Conservation (phyloP, 352 stramenopile species). For the Globisporangium megalacanthum region DNA sequence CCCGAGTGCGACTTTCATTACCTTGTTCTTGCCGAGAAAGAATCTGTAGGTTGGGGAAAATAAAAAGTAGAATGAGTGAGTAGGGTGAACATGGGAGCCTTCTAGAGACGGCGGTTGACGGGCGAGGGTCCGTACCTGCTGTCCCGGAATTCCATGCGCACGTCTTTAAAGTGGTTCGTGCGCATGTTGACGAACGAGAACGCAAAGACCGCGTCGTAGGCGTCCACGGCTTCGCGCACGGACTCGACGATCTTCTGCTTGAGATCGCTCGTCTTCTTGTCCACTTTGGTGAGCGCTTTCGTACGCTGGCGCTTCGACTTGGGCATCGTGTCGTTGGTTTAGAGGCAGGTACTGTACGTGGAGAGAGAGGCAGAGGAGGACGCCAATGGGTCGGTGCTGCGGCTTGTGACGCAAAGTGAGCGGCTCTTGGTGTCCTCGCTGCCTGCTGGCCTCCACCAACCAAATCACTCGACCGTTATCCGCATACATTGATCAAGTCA, state of each 20-base stretch:
- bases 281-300: conserved; percentile 93
- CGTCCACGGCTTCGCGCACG: conserved; percentile 92
- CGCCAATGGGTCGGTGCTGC: neutral
- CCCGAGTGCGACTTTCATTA: conserved; percentile 96
- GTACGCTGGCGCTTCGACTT: conserved; percentile 85
- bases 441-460: conserved; percentile 33
- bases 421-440: conserved; percentile 15
- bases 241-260: conserved; percentile 94
- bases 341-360: neutral
- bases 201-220: conserved; percentile 91
- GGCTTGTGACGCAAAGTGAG: conserved; percentile 10
- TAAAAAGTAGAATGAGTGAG: conserved; percentile 1
- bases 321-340: conserved; percentile 43
- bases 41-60: conserved; percentile 67
- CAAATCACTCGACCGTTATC: conserved; percentile 21
- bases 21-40: conserved; percentile 99
- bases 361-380: neutral
- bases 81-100: neutral
- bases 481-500: conserved; percentile 3
- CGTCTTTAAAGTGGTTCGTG: conserved; percentile 98
- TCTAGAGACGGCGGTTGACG: neutral
- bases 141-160: conserved; percentile 95
- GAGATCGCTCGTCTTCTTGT: conserved; percentile 95
- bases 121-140: conserved; percentile 45
- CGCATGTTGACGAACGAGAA: conserved; percentile 99